Base-by-base conservation (phyloP, 768 basidiomycete species). In the Mycena pura region DNA sequence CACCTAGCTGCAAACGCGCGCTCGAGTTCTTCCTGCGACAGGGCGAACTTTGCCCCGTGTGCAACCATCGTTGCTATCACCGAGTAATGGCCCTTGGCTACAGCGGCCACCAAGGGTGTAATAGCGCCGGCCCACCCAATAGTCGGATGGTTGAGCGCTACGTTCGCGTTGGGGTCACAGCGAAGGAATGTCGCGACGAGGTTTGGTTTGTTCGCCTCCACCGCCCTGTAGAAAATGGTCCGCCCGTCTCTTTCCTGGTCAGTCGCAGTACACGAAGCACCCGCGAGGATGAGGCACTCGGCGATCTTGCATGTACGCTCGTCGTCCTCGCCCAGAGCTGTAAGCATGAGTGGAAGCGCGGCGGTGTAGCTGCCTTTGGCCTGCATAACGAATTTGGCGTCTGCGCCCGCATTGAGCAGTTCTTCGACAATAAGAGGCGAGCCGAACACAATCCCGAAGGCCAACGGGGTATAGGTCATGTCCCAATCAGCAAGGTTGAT, bases 401-500 rank as follows among this genome's bases (percentile, higher is more conserved):
- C 80, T 0, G 85, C 83, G 2, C 83, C 85, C 1, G 74, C 79
- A 6, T 68, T 70, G 43, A 87, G 66, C 14, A 88, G 79, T 1
- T 72, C 71, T 10, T 85, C 82, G 3, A 87, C 70, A 27, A 80
- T 76, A 2, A 70, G 68, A 2, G 80, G 57, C 1, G 82, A 82
- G 2, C 78, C 83, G 22, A 75, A 82, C 5, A 85, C 68, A 40
- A 84, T 78, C 3, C 82, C 86, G 65, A 84, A 84, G 25, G 74
- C 73, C 25, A 88, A 75, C 2, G 87, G 79, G 2, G 82, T 79
- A 60, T 85, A 80, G 4, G 78, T 77, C 55, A 82, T 79, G 67
- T 88, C 87, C 87, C 86, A 89, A 68, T 88, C 86, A 0, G 76
- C 53, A 1, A 76, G 74, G 43, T 86, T 77, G 61, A 87, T 66